These are phyloP conservation scores for Blepharisma undulans DNA, from an alignment of 169 alveolate genomes.

Conservation along the genomic window DNA sequence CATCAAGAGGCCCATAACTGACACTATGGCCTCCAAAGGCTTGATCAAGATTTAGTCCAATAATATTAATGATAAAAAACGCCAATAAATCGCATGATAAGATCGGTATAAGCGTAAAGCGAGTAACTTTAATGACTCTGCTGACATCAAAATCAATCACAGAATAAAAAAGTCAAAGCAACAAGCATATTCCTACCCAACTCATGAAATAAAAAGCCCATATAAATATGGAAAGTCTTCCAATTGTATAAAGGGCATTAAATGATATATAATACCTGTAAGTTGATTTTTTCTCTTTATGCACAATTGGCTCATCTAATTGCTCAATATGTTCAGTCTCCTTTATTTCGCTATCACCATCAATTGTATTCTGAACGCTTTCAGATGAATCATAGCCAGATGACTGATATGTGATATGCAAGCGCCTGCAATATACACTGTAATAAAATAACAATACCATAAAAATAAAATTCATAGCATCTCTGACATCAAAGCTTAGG, in stretches of 20 bases:
- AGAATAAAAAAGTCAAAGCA: neutral
- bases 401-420: neutral
- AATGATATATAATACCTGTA: neutral
- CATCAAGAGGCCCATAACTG: neutral
- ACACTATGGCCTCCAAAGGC: neutral
- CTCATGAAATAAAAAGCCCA: neutral
- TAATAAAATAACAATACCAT: neutral
- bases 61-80: no score
- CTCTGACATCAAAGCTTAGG: neutral
- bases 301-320: neutral
- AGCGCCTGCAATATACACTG: neutral
- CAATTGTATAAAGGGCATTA: neutral
- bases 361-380: neutral
- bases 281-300: neutral
- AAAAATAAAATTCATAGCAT: neutral
- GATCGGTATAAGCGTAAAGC: neutral
- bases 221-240: neutral
- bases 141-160: neutral
- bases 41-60: neutral
- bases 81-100: neutral
- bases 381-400: neutral
- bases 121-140: neutral
- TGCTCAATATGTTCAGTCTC: neutral
- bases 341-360: neutral
- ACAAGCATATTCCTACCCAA: neutral